These are phyloP conservation scores for Hirsutella rhossiliensis DNA, from an alignment of 2,329 filamentous ascomycete genomes.

Conservation along the genomic window DNA sequence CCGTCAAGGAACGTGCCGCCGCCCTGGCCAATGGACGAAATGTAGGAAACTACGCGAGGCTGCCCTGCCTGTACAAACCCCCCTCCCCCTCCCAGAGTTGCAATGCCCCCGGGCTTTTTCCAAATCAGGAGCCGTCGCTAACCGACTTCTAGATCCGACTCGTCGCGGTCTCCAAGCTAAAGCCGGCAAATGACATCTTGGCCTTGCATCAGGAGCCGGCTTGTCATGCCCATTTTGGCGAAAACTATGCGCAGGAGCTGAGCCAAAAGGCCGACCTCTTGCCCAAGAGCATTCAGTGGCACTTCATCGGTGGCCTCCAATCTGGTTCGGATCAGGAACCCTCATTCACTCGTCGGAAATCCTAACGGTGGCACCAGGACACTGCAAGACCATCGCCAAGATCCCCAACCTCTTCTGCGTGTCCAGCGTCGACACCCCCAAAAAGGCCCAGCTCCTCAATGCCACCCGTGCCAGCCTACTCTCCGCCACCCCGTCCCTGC, in stretches of 20 bases:
- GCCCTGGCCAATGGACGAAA: slow-evolving; percentile 39
- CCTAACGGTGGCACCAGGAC: slow-evolving; percentile 40
- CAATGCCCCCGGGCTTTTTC: background rate
- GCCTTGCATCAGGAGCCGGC: slow-evolving; percentile 56
- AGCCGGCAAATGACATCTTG: slow-evolving; percentile 83
- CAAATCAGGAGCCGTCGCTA: background rate
- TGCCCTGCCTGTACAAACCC: background rate
- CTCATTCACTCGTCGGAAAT: background rate
- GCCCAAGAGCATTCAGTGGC: slow-evolving; percentile 71
- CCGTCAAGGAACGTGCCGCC: slow-evolving; percentile 46
- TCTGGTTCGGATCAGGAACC: slow-evolving; percentile 34
- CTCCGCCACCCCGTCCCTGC: slow-evolving; percentile 21
- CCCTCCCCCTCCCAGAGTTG: too few species aligned
- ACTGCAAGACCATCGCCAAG: slow-evolving; percentile 77
- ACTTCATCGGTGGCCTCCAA: slow-evolving; percentile 92
- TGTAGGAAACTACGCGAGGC: slow-evolving; percentile 25
- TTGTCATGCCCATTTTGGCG: slow-evolving; percentile 72
- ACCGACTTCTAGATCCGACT: slow-evolving; percentile 52
- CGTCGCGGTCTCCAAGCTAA: slow-evolving; percentile 92
- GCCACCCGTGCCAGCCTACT: slow-evolving; percentile 55
- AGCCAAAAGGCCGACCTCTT: slow-evolving; percentile 73
- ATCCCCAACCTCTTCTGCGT: slow-evolving; percentile 87
- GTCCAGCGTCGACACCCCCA: slow-evolving; percentile 75
- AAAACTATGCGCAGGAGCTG: slow-evolving; percentile 92
- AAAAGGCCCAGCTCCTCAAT: slow-evolving; percentile 78